phyloP scores from a whole-genome alignment of 441 rosid genomes.

The Omphalea diandra region DNA sequence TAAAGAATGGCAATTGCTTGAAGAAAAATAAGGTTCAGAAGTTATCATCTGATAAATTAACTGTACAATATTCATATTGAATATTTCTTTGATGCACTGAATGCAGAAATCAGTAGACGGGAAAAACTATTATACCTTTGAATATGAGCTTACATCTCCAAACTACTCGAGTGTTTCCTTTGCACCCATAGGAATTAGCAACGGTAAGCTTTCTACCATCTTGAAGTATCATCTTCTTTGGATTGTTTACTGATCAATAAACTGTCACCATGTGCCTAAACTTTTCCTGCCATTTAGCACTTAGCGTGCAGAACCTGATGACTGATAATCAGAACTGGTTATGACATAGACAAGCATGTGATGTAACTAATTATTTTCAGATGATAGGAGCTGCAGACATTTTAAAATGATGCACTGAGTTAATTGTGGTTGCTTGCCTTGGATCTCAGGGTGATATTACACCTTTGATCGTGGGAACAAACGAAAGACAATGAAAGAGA shows the following conservation, averaged over 20 bases:
- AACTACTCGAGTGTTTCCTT: constrained; percentile 65
- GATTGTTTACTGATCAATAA: neutral
- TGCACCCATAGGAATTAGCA: constrained; percentile 75
- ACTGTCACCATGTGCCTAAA: neutral
- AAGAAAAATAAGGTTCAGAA: neutral
- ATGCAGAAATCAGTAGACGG: constrained; percentile 71
- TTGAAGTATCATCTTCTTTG: no score
- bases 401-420: neutral
- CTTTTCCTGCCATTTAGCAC: neutral
- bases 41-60: neutral
- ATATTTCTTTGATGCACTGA: neutral
- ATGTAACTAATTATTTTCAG: neutral
- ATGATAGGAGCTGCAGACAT: neutral
- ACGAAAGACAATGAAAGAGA: constrained; percentile 83
- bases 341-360: no score
- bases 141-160: constrained; percentile 65
- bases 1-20: neutral
- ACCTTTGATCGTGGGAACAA: constrained; percentile 83
- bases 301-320: neutral
- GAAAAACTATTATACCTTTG: constrained; percentile 75
- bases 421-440: neutral
- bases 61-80: neutral
- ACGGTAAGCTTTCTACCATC: constrained; percentile 43
- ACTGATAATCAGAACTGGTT: no score
- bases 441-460: constrained; percentile 76